Evolutionary conservation across 78 protist species (phyloP), one percentile per base, ranked within the genome.

Genomic region (Monosiga brevicollis): DNA sequence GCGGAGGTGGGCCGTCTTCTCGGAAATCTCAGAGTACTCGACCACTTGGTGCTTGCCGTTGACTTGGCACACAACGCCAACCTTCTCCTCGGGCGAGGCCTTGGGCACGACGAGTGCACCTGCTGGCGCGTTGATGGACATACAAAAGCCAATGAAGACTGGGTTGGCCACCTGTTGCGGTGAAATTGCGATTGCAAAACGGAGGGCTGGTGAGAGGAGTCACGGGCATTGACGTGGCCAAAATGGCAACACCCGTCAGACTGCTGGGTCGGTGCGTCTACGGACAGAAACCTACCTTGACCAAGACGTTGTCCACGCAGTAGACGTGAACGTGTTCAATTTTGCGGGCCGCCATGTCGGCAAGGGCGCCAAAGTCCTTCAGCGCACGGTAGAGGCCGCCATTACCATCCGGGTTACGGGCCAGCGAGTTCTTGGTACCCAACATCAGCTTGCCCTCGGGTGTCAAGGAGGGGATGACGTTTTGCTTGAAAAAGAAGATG

Each of bases 161-260:
- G 99, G 99, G 70, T 97, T 98, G 1, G 90, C 96, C 73, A 95
- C 84, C n/a, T n/a, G n/a, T n/a, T n/a, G n/a, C n/a, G n/a, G n/a
- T n/a, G n/a, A n/a, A n/a, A n/a, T n/a, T n/a, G n/a, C n/a, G n/a
- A n/a, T n/a, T n/a, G n/a, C n/a, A n/a, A n/a, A n/a, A n/a, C n/a
- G n/a, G n/a, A n/a, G n/a, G n/a, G n/a, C n/a, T n/a, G n/a, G n/a
- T n/a, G n/a, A n/a, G n/a, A n/a, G n/a, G n/a, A n/a, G n/a, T n/a
- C n/a, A n/a, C n/a, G n/a, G n/a, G n/a, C n/a, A n/a, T n/a, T n/a
- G n/a, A n/a, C n/a, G n/a, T n/a, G n/a, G n/a, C n/a, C n/a, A n/a
- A n/a, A n/a, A n/a, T n/a, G n/a, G n/a, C n/a, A n/a, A n/a, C n/a
- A n/a, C n/a, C n/a, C n/a, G n/a, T n/a, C n/a, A n/a, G n/a, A n/a